Conservation (phyloP, 495 filamentous ascomycete genomes). For the Penicillium ochrochloron region DNA sequence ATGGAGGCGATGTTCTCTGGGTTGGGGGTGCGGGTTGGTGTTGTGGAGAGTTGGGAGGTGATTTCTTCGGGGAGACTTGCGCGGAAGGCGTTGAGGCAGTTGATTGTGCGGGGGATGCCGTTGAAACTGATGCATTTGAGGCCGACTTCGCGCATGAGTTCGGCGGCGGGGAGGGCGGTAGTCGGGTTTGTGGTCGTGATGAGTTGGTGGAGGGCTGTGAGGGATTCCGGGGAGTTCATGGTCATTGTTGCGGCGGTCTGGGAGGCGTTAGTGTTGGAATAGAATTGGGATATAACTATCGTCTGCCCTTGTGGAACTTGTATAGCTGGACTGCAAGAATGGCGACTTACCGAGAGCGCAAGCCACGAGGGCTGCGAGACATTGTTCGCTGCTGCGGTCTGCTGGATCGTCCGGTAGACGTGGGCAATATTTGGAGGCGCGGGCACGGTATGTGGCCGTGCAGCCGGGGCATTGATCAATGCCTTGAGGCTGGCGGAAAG, state of each 20-base stretch:
- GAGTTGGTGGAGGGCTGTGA: conserved; percentile 57
- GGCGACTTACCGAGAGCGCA: conserved; percentile 59
- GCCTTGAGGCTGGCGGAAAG: conserved; percentile 69
- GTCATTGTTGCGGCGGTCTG: conserved; percentile 76
- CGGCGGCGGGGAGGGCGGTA: conserved; percentile 60
- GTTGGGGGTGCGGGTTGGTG: conserved; percentile 26
- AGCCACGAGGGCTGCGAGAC: conserved; percentile 67
- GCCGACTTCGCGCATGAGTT: conserved; percentile 78
- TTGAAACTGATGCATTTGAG: conserved; percentile 87
- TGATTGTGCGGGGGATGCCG: conserved; percentile 81
- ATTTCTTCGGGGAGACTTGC: conserved; percentile 51
- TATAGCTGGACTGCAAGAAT: not conserved
- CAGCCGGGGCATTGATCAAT: conserved; percentile 69
- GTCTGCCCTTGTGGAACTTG: not conserved
- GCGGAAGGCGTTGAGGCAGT: conserved; percentile 71
- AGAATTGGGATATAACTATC: not conserved
- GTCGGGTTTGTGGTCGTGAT: conserved; percentile 43
- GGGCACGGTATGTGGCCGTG: conserved; percentile 67
- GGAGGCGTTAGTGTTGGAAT: not conserved
- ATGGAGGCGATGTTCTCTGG: conserved; percentile 55
- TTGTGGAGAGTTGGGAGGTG: conserved; percentile 23
- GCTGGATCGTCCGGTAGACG: conserved; percentile 63
- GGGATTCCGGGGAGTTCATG: conserved; percentile 71
- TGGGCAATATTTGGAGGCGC: conserved; percentile 63
- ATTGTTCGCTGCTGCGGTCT: conserved; percentile 54